phyloP scores from a whole-genome alignment of 495 filamentous ascomycete species.

The Tirmania nivea region DNA sequence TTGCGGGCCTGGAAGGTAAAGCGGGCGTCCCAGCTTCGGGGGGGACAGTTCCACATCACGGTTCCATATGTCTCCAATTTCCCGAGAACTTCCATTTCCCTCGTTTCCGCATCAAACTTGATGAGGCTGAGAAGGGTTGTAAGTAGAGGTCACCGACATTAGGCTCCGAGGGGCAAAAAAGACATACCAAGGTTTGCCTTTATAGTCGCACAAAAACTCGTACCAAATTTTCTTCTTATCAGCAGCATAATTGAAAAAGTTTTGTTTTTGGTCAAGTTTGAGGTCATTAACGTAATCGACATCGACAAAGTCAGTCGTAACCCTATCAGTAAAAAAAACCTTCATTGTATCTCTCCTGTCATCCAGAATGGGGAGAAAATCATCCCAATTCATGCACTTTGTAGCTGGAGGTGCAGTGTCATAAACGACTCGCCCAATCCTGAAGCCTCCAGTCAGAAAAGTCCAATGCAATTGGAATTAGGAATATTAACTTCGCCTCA shows the following conservation, averaged over 20 bases:
- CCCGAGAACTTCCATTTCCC: slow-evolving; percentile 9
- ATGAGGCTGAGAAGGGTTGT: slow-evolving; percentile 5
- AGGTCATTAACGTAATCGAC: slow-evolving; percentile 10
- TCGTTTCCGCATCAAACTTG: slow-evolving; percentile 10
- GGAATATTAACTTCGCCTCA: slow-evolving; percentile 7
- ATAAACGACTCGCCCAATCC: slow-evolving; percentile 11
- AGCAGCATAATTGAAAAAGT: slow-evolving; percentile 7
- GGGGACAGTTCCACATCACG: slow-evolving; percentile 9
- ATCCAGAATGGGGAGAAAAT: slow-evolving; percentile 7
- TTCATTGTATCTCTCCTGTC: slow-evolving; percentile 4
- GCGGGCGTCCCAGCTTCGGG: slow-evolving; percentile 12
- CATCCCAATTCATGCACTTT: slow-evolving; percentile 8
- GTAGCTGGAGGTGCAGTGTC: slow-evolving; percentile 9
- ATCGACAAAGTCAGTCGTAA: slow-evolving; percentile 12
- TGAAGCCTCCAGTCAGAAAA: not conserved
- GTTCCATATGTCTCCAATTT: slow-evolving; percentile 9
- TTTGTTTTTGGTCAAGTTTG: slow-evolving; percentile 11
- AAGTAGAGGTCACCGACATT: no score
- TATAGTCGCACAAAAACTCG: slow-evolving; percentile 11
- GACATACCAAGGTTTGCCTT: slow-evolving; percentile 10
- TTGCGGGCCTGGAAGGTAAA: slow-evolving; percentile 9
- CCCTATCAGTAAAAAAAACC: slow-evolving; percentile 12
- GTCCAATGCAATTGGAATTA: not conserved
- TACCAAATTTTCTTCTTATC: slow-evolving; percentile 9
- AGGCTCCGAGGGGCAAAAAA: not conserved